Percentiles rank a stretch among this genome's conserved stretches.
Conservation (phyloP, 441 rosid species). For the Monsonia emarginata region DNA sequence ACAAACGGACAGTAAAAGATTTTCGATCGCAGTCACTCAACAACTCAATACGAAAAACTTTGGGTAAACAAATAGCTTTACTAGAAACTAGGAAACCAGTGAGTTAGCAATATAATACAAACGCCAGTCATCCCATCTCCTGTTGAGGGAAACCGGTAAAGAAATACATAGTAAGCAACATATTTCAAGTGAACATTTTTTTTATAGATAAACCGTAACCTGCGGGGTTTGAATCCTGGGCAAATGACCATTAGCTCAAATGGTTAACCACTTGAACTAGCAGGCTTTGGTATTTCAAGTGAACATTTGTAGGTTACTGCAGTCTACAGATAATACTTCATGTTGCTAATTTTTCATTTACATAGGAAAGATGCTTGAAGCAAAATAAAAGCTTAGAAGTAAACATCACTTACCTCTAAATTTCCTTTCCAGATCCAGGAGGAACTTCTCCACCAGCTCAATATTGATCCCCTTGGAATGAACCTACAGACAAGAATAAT, state of each 20-base stretch:
- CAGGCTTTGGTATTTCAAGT: no score
- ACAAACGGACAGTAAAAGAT: not conserved
- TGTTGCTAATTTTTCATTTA: not conserved
- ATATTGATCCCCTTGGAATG: slow-evolving; percentile 69
- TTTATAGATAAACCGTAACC: no score
- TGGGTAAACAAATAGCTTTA: not conserved
- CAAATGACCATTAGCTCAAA: no score
- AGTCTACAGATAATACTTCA: not conserved
- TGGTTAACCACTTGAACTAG: no score
- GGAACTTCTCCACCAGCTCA: slow-evolving; percentile 64
- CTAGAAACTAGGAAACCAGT: not conserved
- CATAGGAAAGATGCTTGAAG: not conserved
- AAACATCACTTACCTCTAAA: slow-evolving; percentile 41
- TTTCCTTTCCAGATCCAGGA: slow-evolving; percentile 59
- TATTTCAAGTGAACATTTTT: not conserved
- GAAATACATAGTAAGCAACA: not conserved
- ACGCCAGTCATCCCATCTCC: not conserved
- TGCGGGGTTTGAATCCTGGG: no score
- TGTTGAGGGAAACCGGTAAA: not conserved
- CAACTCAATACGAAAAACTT: not conserved
- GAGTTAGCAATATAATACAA: not conserved
- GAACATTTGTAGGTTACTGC: no score
- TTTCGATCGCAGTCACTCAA: not conserved
- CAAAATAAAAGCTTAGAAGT: not conserved
- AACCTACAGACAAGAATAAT: slow-evolving; percentile 38